Evolutionary conservation across 2,329 filamentous ascomycete genomes (phyloP).

Genomic region (Clarireedia monteithiana): DNA sequence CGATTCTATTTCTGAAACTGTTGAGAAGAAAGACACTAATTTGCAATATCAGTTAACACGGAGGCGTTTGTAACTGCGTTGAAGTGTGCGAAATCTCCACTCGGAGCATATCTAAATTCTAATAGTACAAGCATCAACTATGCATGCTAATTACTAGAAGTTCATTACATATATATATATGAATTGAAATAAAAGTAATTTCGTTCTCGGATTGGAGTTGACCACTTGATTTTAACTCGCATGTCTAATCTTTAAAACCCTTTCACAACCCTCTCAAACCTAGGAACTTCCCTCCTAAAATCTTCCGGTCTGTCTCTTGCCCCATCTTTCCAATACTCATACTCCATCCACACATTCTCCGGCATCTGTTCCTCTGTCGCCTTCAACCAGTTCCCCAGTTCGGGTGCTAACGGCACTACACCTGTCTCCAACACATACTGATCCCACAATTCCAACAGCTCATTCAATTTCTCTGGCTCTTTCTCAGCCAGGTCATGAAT

Average conservation of each 20-base stretch:
- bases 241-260: not conserved
- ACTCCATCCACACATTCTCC: slow-evolving; percentile 59
- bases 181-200: no score
- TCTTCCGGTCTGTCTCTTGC: slow-evolving; percentile 26
- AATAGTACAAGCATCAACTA: no score
- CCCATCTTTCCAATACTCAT: slow-evolving; percentile 53
- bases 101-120: no score
- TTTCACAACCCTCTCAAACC: slow-evolving; percentile 13
- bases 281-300: slow-evolving; percentile 11
- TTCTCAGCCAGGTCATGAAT: slow-evolving; percentile 36
- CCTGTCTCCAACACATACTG: slow-evolving; percentile 51
- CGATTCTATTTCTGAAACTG: no score
- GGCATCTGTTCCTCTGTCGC: slow-evolving; percentile 58
- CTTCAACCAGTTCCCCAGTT: slow-evolving; percentile 49
- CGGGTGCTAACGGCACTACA: slow-evolving; percentile 50
- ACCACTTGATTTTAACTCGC: no score
- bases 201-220: no score
- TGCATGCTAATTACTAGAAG: no score
- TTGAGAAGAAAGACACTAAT: no score
- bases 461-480: slow-evolving; percentile 37
- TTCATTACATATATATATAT: no score
- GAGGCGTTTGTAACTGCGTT: no score
- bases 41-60: no score
- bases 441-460: slow-evolving; percentile 47
- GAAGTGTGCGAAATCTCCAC: no score